Conservation (phyloP, 352 stramenopile species). For the Halophytophthora polymorphica region DNA sequence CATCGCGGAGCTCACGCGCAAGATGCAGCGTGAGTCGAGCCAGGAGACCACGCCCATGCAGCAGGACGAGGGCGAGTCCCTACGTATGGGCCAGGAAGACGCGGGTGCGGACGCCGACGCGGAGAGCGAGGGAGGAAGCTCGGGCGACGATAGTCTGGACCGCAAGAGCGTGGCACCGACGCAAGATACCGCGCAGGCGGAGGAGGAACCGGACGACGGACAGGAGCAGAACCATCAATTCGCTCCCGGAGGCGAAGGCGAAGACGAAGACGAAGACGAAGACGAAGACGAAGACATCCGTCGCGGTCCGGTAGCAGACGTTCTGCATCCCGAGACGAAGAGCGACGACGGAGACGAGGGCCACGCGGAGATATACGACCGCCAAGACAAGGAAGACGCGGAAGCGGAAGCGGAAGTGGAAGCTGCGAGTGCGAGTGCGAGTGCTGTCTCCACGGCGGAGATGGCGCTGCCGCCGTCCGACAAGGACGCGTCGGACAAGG, state of each 20-base stretch:
- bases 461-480: constrained; percentile 17
- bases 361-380: neutral
- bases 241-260: too few species aligned
- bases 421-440: neutral
- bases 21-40: constrained; percentile 60
- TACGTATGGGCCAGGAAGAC: constrained; percentile 5
- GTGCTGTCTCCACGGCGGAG: constrained; percentile 10
- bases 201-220: too few species aligned
- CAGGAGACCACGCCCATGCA: neutral
- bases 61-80: constrained; percentile 6
- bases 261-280: too few species aligned
- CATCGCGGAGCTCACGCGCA: constrained; percentile 81
- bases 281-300: too few species aligned
- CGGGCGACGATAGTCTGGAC: neutral
- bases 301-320: too few species aligned
- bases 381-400: neutral
- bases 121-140: neutral
- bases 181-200: too few species aligned
- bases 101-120: neutral
- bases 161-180: too few species aligned
- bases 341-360: neutral
- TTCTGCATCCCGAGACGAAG: neutral
- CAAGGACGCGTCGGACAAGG: constrained; percentile 16
- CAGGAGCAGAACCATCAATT: too few species aligned
- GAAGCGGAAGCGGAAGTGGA: neutral